Percentiles rank a stretch among this genome's conserved stretches.
These are phyloP conservation scores for Coleophoma eucalyptorum DNA, from an alignment of 2,329 filamentous ascomycete genomes.

Conservation along the genomic window DNA sequence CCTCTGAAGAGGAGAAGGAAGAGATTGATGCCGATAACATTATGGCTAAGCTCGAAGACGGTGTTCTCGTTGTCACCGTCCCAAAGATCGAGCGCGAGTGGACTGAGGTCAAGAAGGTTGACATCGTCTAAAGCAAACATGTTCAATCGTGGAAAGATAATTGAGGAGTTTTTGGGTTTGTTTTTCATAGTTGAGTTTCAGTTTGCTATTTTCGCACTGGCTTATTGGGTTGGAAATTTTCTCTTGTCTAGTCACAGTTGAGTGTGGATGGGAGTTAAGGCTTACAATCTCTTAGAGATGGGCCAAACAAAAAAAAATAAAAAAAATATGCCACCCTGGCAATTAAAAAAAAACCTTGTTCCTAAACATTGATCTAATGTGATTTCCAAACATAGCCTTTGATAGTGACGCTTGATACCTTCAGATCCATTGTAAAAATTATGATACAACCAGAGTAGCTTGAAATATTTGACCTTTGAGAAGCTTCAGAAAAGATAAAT, in stretches of 20 bases:
- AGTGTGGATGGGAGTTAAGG: no score
- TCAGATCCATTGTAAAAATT: no score
- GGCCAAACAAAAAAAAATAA: constrained; percentile 7
- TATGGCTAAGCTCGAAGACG: constrained; percentile 73
- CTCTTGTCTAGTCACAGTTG: no score
- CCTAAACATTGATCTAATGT: neutral
- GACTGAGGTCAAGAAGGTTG: constrained; percentile 58
- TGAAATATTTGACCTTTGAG: no score
- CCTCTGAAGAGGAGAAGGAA: constrained; percentile 49
- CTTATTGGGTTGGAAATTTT: no score
- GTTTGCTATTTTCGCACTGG: no score
- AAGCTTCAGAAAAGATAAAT: no score
- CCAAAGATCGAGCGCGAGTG: constrained; percentile 67
- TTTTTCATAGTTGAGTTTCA: no score
- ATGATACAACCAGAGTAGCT: no score
- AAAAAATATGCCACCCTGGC: constrained; percentile 19
- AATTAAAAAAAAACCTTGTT: constrained; percentile 8
- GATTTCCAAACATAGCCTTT: neutral
- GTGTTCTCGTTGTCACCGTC: constrained; percentile 71
- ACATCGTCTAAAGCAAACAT: constrained; percentile 37
- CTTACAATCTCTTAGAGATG: neutral
- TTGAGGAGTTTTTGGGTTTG: neutral
- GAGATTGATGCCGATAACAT: constrained; percentile 66
- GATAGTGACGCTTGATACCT: no score
- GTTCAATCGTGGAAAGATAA: neutral